Evolutionary conservation across 108 stramenopile genomes (phyloP).

Genomic region (Fistulifera pelliculosa): DNA sequence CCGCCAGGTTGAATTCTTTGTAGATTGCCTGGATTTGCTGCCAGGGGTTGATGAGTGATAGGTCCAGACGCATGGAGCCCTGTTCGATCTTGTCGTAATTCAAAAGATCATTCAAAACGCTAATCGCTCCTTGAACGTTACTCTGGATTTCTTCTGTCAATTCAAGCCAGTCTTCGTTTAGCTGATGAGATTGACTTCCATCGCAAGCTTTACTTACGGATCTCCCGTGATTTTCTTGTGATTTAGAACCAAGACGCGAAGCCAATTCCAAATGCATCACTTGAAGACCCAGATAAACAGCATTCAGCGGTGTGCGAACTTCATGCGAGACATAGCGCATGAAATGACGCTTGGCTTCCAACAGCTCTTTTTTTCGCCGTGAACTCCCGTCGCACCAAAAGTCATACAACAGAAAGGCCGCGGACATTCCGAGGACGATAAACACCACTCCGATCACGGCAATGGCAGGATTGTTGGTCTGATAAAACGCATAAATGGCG

Average conservation of each 20-base stretch:
- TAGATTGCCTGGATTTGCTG: constrained; percentile 1
- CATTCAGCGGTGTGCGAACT: too few relatives aligned
- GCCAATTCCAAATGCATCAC: too few relatives aligned
- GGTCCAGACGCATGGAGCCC: constrained; percentile 6
- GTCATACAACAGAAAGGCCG: constrained; percentile 28
- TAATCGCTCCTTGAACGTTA: constrained; percentile 7
- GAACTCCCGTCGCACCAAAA: constrained; percentile 15
- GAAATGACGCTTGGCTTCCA: too few relatives aligned
- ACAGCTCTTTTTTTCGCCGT: neutral
- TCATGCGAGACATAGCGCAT: too few relatives aligned
- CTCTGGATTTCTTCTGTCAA: constrained; percentile 3
- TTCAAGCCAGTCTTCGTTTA: constrained; percentile 8
- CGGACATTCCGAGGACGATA: constrained; percentile 14
- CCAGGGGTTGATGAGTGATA: constrained; percentile 3
- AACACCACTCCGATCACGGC: constrained; percentile 18
- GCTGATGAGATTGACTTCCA: too few relatives aligned
- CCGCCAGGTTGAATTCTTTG: constrained; percentile 11
- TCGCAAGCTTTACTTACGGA: too few relatives aligned
- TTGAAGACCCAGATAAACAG: too few relatives aligned
- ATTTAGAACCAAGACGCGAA: too few relatives aligned
- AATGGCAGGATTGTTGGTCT: constrained; percentile 22
- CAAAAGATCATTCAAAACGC: constrained; percentile 14
- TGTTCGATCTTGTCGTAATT: constrained; percentile 26
- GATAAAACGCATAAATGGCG: constrained; percentile 6
- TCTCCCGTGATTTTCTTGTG: too few relatives aligned